phyloP scores from a whole-genome alignment of 352 stramenopile species.

The Globisporangium paddicum region DNA sequence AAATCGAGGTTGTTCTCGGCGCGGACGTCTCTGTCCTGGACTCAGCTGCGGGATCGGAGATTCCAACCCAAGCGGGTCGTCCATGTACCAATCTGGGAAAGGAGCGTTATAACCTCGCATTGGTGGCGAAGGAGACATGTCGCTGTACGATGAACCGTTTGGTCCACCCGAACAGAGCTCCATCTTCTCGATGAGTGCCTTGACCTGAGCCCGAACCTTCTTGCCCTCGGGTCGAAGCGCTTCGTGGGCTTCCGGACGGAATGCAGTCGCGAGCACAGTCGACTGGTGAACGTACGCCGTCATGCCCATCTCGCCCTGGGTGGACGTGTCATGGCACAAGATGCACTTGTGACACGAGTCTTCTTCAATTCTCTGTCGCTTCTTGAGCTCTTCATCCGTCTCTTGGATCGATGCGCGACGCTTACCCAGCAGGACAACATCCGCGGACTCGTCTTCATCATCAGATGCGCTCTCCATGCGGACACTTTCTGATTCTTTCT shows the following conservation, averaged over 20 bases:
- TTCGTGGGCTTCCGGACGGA: constrained; percentile 69
- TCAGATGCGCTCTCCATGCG: constrained; percentile 16
- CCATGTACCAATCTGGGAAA: constrained; percentile 74
- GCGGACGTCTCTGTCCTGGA: constrained; percentile 28
- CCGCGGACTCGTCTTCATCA: not conserved
- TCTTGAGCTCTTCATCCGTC: constrained; percentile 26
- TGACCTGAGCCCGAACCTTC: constrained; percentile 53
- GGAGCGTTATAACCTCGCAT: constrained; percentile 49
- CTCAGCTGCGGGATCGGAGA: constrained; percentile 28
- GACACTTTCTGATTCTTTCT: constrained; percentile 16
- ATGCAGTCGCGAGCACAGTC: constrained; percentile 71
- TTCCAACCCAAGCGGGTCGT: constrained; percentile 29
- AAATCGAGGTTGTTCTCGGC: constrained; percentile 41
- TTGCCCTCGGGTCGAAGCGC: constrained; percentile 44
- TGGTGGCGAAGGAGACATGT: constrained; percentile 43
- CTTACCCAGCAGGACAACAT: constrained; percentile 32
- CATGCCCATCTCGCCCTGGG: constrained; percentile 80
- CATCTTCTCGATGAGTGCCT: constrained; percentile 82
- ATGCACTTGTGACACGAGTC: constrained; percentile 71
- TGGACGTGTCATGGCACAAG: constrained; percentile 79
- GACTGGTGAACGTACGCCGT: constrained; percentile 85
- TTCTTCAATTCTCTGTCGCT: constrained; percentile 41
- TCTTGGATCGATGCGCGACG: constrained; percentile 36
- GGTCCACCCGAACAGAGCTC: constrained; percentile 68
- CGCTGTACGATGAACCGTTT: constrained; percentile 21